These are phyloP conservation scores for Schrenkiella parvula DNA, from an alignment of 345 rosid species.

Conservation along the genomic window DNA sequence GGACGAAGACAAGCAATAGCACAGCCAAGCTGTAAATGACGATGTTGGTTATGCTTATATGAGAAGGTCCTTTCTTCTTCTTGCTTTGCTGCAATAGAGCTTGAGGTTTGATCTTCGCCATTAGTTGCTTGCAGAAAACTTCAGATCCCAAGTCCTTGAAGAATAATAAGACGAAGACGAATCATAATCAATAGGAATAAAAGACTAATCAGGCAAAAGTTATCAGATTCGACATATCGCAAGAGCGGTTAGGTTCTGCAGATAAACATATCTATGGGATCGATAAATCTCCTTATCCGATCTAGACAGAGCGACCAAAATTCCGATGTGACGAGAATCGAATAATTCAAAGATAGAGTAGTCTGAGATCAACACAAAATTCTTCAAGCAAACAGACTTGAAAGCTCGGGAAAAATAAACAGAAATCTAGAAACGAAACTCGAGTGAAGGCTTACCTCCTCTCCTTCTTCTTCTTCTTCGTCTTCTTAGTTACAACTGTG, in stretches of 20 bases:
- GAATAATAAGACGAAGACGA: background rate
- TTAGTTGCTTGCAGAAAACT: slow-evolving; percentile 11
- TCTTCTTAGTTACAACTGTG: too few species aligned
- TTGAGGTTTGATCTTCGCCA: slow-evolving; percentile 84
- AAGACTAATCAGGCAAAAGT: background rate
- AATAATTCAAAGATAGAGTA: background rate
- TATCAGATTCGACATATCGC: slow-evolving; percentile 4
- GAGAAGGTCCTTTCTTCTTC: slow-evolving; percentile 65
- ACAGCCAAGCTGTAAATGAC: slow-evolving; percentile 41
- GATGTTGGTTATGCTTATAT: slow-evolving; percentile 48
- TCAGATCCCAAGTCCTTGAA: slow-evolving; percentile 23
- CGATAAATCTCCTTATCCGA: background rate
- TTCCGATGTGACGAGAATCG: background rate
- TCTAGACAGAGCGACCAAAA: background rate
- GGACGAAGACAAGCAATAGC: slow-evolving; percentile 44
- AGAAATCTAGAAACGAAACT: background rate
- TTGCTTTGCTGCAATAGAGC: slow-evolving; percentile 73
- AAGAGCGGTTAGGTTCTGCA: background rate
- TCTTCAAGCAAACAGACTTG: background rate
- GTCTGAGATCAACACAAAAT: background rate
- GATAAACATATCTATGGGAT: slow-evolving; percentile 3
- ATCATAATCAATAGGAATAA: background rate
- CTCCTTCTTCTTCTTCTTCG: background rate
- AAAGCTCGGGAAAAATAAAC: background rate
- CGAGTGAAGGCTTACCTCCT: background rate